These are phyloP conservation scores for Solanum megistacrolobum DNA, from an alignment of 257 asterid genomes.

Conservation along the genomic window DNA sequence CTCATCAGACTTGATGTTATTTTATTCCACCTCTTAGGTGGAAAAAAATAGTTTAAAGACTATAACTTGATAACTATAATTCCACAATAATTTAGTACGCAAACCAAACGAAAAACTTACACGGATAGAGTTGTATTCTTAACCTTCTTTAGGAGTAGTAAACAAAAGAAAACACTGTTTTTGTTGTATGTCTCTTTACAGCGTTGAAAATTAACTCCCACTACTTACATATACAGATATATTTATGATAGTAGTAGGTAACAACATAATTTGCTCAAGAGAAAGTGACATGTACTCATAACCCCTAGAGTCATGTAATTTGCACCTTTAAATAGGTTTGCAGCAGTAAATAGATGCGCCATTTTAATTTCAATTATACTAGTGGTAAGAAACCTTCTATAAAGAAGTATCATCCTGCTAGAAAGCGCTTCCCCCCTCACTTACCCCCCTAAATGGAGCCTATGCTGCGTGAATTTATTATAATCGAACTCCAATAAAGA, in stretches of 20 bases:
- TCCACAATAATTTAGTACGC: background rate
- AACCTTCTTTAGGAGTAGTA: background rate
- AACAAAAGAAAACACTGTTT: background rate
- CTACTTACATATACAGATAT: background rate
- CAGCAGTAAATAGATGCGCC: background rate
- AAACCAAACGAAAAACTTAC: background rate
- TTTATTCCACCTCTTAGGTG: background rate
- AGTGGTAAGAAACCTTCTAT: background rate
- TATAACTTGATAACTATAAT: background rate
- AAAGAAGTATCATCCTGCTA: background rate
- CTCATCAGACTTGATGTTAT: background rate
- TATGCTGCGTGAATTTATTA: too few species aligned
- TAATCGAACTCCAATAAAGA: background rate
- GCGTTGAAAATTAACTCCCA: background rate
- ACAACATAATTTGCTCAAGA: background rate
- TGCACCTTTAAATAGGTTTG: background rate
- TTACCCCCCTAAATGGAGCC: background rate
- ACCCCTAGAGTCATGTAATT: background rate
- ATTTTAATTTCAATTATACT: too few species aligned
- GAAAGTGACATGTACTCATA: background rate
- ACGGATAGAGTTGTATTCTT: background rate
- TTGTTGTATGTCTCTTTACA: background rate
- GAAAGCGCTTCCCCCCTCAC: background rate
- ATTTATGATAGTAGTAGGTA: background rate
- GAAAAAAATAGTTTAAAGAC: background rate